phyloP scores from a whole-genome alignment of 2,329 filamentous ascomycete species.

The Trichophyton mentagrophytes region DNA sequence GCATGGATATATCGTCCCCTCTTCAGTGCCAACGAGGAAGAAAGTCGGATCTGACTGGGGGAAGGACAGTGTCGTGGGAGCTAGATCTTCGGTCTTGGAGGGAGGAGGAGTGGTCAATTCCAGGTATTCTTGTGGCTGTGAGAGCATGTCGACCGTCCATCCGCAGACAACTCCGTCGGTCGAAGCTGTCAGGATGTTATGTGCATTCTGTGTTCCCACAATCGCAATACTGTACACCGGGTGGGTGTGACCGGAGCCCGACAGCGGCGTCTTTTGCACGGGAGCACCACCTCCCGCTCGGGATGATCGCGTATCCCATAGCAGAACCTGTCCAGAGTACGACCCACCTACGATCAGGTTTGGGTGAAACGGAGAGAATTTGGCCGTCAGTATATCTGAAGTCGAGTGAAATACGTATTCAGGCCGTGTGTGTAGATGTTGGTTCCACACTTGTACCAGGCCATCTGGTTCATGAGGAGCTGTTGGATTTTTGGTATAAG shows the following conservation, averaged over 20 bases:
- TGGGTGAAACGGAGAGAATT: constrained; percentile 97
- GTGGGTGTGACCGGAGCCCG: constrained; percentile 88
- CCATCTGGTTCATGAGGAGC: constrained; percentile 89
- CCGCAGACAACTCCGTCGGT: constrained; percentile 94
- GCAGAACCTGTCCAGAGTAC: constrained; percentile 88
- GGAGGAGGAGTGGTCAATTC: constrained; percentile 76
- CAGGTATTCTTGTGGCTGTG: constrained; percentile 87
- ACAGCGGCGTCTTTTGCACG: constrained; percentile 90
- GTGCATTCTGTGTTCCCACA: constrained; percentile 94
- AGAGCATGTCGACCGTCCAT: constrained; percentile 96
- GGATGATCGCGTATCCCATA: constrained; percentile 91
- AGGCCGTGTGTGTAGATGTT: constrained; percentile 82
- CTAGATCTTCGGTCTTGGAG: constrained; percentile 84
- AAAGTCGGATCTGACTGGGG: constrained; percentile 92
- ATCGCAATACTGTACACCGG: constrained; percentile 93
- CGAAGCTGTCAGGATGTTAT: constrained; percentile 94
- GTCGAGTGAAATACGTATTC: constrained; percentile 96
- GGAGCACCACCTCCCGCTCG: constrained; percentile 55
- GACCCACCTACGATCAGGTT: constrained; percentile 92
- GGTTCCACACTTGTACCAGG: constrained; percentile 91
- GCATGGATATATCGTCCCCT: constrained; percentile 91
- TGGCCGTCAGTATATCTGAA: constrained; percentile 86
- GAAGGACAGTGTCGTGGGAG: constrained; percentile 88
- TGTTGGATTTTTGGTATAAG: constrained; percentile 94
- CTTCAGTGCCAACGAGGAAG: constrained; percentile 92